Conservation (phyloP, 495 filamentous ascomycete species). For the Aspergillus steynii region DNA sequence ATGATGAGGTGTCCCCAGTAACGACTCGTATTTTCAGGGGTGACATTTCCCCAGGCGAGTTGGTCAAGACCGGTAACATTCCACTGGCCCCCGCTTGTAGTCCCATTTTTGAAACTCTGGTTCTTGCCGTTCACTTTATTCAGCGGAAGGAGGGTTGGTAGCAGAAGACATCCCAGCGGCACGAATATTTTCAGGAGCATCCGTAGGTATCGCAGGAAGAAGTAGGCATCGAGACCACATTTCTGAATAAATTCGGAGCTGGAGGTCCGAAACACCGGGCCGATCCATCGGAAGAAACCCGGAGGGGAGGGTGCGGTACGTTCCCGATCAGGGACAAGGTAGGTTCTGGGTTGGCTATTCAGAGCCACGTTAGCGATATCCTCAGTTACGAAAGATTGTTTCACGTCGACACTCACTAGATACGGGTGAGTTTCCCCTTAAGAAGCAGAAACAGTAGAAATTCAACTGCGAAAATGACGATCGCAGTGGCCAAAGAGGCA, state of each 20-base stretch:
- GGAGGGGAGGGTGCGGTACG: constrained; percentile 70
- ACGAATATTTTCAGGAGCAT: constrained; percentile 92
- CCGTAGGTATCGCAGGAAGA: constrained; percentile 93
- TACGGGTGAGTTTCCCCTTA: constrained; percentile 74
- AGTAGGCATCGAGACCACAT: constrained; percentile 95
- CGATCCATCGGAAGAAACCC: constrained; percentile 69
- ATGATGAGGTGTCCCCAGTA: constrained; percentile 90
- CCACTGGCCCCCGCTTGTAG: constrained; percentile 31
- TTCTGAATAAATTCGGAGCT: constrained; percentile 92
- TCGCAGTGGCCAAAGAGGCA: constrained; percentile 70
- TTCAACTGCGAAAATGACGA: constrained; percentile 77
- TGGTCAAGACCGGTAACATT: constrained; percentile 72
- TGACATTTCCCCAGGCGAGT: constrained; percentile 91
- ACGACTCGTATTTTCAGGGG: constrained; percentile 62
- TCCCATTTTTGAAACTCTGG: constrained; percentile 46
- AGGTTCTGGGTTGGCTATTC: constrained; percentile 79
- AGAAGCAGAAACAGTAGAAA: constrained; percentile 74
- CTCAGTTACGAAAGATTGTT: neutral
- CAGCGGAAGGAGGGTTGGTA: constrained; percentile 84
- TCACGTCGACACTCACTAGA: constrained; percentile 63
- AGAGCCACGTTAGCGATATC: constrained; percentile 22
- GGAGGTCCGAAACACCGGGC: constrained; percentile 70
- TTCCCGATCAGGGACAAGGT: constrained; percentile 85
- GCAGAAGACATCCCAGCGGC: constrained; percentile 72
- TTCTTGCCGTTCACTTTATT: constrained; percentile 77